Evolutionary conservation across 2,329 filamentous ascomycete species (phyloP).

Genomic region (Penicillium sp.): DNA sequence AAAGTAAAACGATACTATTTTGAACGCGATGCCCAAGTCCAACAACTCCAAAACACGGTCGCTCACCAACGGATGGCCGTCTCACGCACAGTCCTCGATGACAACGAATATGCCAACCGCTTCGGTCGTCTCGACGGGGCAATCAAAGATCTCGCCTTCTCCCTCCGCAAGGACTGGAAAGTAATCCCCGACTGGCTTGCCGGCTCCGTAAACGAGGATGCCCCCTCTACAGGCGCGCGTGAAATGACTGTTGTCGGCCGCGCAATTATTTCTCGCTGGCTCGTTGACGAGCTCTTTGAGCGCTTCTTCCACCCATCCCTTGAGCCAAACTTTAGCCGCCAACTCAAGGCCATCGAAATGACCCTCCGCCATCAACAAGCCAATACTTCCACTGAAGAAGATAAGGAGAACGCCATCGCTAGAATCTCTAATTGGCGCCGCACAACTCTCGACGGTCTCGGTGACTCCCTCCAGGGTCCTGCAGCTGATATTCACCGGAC

Average conservation of each 20-base stretch:
- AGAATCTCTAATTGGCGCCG: conserved; percentile 94
- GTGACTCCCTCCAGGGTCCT: conserved; percentile 68
- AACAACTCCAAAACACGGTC: conserved; percentile 95
- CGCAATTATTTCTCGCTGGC: conserved; percentile 85
- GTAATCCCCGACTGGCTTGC: conserved; percentile 80
- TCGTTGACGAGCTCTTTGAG: conserved; percentile 89
- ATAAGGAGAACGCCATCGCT: conserved; percentile 82
- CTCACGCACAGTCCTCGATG: conserved; percentile 91
- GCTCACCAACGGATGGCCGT: conserved; percentile 94
- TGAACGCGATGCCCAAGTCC: conserved; percentile 86
- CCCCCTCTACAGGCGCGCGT: conserved; percentile 84
- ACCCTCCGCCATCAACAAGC: conserved; percentile 82
- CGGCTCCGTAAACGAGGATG: conserved; percentile 80
- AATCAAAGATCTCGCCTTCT: conserved; percentile 93
- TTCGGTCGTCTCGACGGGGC: conserved; percentile 92
- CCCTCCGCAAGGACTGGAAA: conserved; percentile 94
- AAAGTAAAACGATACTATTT: conserved; percentile 98
- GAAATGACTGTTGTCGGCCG: conserved; percentile 97
- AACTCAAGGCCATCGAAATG: conserved; percentile 83
- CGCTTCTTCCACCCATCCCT: conserved; percentile 90
- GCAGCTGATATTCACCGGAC: conserved; percentile 69
- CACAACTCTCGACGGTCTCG: conserved; percentile 89
- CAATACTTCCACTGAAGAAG: conserved; percentile 76
- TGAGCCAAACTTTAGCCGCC: conserved; percentile 73
- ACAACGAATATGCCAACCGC: conserved; percentile 87